phyloP scores from a whole-genome alignment of 1,284 basidiomycete species.

The Singerocomus inundabilis region DNA sequence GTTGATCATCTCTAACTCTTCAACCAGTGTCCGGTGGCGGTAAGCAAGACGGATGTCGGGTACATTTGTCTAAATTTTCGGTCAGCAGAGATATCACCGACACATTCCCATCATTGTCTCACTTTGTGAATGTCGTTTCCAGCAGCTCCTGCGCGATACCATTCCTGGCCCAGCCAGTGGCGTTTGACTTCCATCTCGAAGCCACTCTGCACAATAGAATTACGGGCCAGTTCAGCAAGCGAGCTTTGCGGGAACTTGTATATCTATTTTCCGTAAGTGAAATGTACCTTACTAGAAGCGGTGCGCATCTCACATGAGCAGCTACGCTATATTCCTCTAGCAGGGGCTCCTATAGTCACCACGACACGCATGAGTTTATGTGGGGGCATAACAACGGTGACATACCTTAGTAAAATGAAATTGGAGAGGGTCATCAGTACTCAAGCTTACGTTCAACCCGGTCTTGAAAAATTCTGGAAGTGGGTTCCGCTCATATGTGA shows the following conservation, averaged over 20 bases:
- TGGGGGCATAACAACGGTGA: not conserved
- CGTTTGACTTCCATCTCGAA: slow-evolving; percentile 99
- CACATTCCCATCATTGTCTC: slow-evolving; percentile 13
- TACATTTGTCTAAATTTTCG: slow-evolving; percentile 81
- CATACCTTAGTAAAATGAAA: slow-evolving; percentile 94
- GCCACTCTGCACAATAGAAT: slow-evolving; percentile 94
- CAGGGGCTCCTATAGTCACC: slow-evolving; percentile 72
- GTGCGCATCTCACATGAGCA: slow-evolving; percentile 69
- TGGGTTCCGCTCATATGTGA: slow-evolving; percentile 97
- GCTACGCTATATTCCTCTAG: slow-evolving; percentile 98
- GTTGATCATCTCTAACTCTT: slow-evolving; percentile 77
- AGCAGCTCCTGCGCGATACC: slow-evolving; percentile 84
- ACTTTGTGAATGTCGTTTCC: slow-evolving; percentile 95
- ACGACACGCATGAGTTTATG: not conserved
- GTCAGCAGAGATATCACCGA: slow-evolving; percentile 13
- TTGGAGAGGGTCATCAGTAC: slow-evolving; percentile 93
- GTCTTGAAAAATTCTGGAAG: slow-evolving; percentile 96
- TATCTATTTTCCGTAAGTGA: slow-evolving; percentile 50
- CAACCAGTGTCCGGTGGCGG: slow-evolving; percentile 85
- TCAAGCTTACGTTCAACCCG: slow-evolving; percentile 94
- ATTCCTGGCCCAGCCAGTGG: slow-evolving; percentile 91
- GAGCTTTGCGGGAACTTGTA: slow-evolving; percentile 89
- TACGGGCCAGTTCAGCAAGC: slow-evolving; percentile 88
- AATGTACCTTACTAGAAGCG: not conserved
- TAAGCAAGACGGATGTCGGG: slow-evolving; percentile 88